Evolutionary conservation across 768 basidiomycete genomes (phyloP), one percentile per base, ranked within the genome.

Genomic region (Dentipellis sp.): DNA sequence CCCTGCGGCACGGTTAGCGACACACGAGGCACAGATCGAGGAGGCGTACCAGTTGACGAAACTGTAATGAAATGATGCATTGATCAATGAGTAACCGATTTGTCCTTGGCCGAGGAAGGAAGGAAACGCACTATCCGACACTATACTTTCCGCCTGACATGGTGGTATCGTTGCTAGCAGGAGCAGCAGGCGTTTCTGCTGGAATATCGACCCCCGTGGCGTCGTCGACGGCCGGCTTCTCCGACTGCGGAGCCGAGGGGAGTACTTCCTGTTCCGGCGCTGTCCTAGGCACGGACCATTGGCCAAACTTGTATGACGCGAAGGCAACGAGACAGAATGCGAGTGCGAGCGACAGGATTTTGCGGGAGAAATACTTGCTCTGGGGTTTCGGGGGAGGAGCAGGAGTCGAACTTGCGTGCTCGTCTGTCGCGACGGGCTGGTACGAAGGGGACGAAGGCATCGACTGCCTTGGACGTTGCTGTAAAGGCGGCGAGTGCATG

Each of bases 31-130:
- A 52, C 49, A 22, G 40, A 36, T 36, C 37, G 51, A 50, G 8
- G 48, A 19, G 8, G 52, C 63, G 4, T 63, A 87, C 87, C 88
- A 91, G 63, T 90, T 90, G 2, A 88, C 86, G 61, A 88, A 89
- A 63, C 88, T 89, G 48, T 2, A 34, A 59, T 39, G 52, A 50
- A 53, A 29, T 29, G 29, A 29, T 29, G 29, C 29, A 29, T 29
- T 29, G 29, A 29, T 29, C 29, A 29, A 29, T 29, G 29, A 29
- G 29, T 29, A 29, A 29, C 29, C 29, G 29, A 29, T 29, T 29
- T 29, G 29, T 29, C 29, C 29, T 29, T 29, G 29, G 6, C 29
- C 36, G 36, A 46, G 59, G 58, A 54, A 49, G 51, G 37, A 36
- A 16, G 37, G 51, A 36, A 34, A 79, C 88, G 68, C 63, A 90